phyloP scores from a whole-genome alignment of 176 grass and related monocot species.

The Tuctoria greenei region DNA sequence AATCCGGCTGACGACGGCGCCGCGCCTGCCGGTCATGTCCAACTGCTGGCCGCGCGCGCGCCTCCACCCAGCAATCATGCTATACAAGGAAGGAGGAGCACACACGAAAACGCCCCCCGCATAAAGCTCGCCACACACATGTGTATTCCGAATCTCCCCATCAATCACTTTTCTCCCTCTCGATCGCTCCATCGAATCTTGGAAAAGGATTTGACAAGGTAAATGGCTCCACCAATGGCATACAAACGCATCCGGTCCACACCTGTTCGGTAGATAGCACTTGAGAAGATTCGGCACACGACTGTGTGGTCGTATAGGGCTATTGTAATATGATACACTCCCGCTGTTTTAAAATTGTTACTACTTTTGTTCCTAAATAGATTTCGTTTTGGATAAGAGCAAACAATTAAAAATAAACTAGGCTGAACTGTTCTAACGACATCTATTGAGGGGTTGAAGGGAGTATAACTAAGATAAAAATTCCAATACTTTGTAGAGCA shows the following conservation, averaged over 20 bases:
- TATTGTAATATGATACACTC: too few species aligned
- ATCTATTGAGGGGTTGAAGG: too few species aligned
- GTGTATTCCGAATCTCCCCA: conserved; percentile 11
- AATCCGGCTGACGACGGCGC: not conserved
- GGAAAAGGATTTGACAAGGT: not conserved
- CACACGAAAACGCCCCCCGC: conserved; percentile 6
- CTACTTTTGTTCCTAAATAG: too few species aligned
- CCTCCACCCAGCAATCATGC: conserved; percentile 11
- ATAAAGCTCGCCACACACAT: not conserved
- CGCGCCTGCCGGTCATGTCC: not conserved
- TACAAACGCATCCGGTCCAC: not conserved
- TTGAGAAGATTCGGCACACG: not conserved
- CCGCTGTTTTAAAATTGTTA: too few species aligned
- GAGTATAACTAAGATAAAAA: too few species aligned
- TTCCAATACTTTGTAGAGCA: not conserved
- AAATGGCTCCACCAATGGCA: conserved; percentile 1
- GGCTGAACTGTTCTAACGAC: too few species aligned
- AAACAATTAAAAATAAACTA: too few species aligned
- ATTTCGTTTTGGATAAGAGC: too few species aligned
- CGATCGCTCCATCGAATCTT: conserved; percentile 33
- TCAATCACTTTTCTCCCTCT: not conserved
- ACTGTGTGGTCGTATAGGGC: too few species aligned
- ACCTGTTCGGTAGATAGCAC: not conserved
- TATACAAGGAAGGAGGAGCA: not conserved
- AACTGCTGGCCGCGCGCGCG: not conserved